Evolutionary conservation across 352 stramenopile genomes (phyloP).

Genomic region (Phytophthora pseudosyringae): DNA sequence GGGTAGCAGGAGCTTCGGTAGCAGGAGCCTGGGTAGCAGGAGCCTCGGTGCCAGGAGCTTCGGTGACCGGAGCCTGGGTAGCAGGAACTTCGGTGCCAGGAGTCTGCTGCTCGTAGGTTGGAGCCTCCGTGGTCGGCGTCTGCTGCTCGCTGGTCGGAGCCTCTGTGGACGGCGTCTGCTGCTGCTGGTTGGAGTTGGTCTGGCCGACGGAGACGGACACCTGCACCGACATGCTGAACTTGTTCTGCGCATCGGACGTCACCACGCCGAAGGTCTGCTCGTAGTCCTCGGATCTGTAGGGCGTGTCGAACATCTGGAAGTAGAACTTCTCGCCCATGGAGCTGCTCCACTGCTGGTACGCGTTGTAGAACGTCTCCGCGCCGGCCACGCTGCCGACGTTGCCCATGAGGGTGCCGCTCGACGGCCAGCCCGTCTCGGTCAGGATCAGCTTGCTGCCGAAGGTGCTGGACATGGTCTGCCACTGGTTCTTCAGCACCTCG

Average conservation of each 20-base stretch:
- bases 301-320: conserved; percentile 83
- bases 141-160: conserved; percentile 21
- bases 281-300: conserved; percentile 44
- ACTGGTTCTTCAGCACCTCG: conserved; percentile 54
- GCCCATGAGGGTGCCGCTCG: conserved; percentile 34
- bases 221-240: conserved; percentile 57
- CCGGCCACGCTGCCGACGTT: conserved; percentile 47
- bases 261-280: conserved; percentile 67
- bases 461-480: conserved; percentile 50
- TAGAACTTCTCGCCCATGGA: conserved; percentile 66
- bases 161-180: conserved; percentile 16
- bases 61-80: not conserved
- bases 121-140: conserved; percentile 8
- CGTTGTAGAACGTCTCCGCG: conserved; percentile 57
- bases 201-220: conserved; percentile 24
- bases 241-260: conserved; percentile 45
- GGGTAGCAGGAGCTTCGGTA: conserved; percentile 4
- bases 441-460: conserved; percentile 61
- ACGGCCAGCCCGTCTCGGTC: conserved; percentile 65
- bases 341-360: conserved; percentile 66
- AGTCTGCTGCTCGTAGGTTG: not conserved
- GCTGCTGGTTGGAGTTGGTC: conserved; percentile 14
- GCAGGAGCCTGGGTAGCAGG: not conserved
- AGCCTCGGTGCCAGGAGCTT: conserved; percentile 9
- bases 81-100: conserved; percentile 6